A percentile compares a stretch with the other conserved stretches of the same genome.
Evolutionary conservation across 2,329 filamentous ascomycete genomes (phyloP).

Genomic region (Alternaria gansuensis): DNA sequence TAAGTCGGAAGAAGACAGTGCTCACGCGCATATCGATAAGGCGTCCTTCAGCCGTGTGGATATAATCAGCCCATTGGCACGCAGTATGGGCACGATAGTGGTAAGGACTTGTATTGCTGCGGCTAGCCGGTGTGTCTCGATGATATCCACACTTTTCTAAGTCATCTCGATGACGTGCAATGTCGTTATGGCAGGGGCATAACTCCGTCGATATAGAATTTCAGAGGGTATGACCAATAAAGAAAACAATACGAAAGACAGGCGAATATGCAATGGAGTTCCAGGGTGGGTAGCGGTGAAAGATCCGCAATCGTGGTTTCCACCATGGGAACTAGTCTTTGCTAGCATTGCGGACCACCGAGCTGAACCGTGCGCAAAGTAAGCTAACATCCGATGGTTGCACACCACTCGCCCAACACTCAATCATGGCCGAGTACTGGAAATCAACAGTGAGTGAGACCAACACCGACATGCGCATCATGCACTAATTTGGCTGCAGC

Average conservation of each 20-base stretch:
- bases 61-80: background rate
- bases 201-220: background rate
- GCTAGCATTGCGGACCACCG: slow-evolving; percentile 16
- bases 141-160: background rate
- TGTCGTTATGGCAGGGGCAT: background rate
- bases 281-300: background rate
- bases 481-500: slow-evolving; percentile 54
- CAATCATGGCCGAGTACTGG: slow-evolving; percentile 93
- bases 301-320: slow-evolving; percentile 1
- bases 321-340: background rate
- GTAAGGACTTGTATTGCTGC: background rate
- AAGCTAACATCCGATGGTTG: slow-evolving; percentile 10
- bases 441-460: slow-evolving; percentile 76
- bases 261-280: background rate
- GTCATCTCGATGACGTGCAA: background rate
- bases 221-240: background rate
- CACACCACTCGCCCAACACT: slow-evolving; percentile 1
- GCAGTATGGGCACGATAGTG: background rate
- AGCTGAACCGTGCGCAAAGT: slow-evolving; percentile 9
- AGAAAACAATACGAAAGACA: background rate
- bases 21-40: background rate
- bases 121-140: background rate
- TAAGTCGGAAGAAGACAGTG: background rate
- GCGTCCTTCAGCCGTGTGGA: background rate
- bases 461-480: background rate